These are phyloP conservation scores for Oidiodendron maius DNA, from an alignment of 495 filamentous ascomycete species.

Conservation along the genomic window DNA sequence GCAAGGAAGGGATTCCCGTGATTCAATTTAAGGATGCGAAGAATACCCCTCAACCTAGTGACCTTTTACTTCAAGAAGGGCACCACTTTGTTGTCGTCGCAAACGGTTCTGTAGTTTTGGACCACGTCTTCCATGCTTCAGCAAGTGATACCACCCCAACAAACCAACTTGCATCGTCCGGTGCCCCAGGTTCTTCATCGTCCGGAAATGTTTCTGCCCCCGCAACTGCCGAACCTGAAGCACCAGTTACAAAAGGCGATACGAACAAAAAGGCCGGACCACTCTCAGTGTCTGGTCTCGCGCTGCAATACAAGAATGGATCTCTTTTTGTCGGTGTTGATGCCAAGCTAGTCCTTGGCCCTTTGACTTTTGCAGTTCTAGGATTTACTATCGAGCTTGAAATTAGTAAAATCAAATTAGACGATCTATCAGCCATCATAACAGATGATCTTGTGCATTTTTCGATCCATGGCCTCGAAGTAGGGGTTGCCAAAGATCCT, in stretches of 20 bases:
- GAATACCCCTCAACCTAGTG: no score
- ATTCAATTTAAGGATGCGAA: no score
- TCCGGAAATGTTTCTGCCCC: no score
- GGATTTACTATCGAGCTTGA: constrained; percentile 5
- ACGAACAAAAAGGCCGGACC: not conserved
- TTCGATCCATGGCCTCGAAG: constrained; percentile 31
- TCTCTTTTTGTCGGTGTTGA: not conserved
- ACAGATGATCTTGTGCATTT: constrained; percentile 4
- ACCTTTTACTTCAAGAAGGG: no score
- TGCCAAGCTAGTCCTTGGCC: constrained; percentile 5
- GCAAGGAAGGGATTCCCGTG: no score
- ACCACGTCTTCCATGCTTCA: constrained; percentile 1
- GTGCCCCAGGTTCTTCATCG: not conserved
- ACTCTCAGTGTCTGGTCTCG: not conserved
- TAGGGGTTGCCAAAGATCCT: constrained; percentile 31
- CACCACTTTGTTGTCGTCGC: no score
- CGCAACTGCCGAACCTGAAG: not conserved
- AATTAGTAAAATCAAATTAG: constrained; percentile 1
- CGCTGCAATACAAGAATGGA: constrained; percentile 5
- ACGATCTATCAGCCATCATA: constrained; percentile 1
- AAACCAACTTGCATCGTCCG: not conserved
- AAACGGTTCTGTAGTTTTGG: constrained; percentile 6
- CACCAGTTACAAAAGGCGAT: not conserved
- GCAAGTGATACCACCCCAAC: not conserved
- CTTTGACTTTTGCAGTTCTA: constrained; percentile 6